A percentile compares a stretch with the other conserved stretches of the same genome.
These are phyloP conservation scores for Mrakia gelida DNA, from an alignment of 768 basidiomycete species.

Conservation along the genomic window DNA sequence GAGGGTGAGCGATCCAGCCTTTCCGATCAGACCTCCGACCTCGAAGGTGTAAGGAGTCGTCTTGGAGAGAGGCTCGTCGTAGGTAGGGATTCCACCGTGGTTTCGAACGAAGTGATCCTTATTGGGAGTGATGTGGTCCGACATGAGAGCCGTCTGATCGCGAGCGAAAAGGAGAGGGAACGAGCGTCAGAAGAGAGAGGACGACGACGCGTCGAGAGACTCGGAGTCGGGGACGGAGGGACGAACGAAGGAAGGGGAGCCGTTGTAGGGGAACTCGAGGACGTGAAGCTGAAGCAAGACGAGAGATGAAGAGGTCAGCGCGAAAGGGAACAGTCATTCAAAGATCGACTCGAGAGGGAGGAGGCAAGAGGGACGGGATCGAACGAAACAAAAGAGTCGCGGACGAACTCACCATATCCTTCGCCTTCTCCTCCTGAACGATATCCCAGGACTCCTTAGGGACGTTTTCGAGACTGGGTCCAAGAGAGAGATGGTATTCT, in stretches of 20 bases:
- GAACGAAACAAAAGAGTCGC: background rate
- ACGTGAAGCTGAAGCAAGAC: conserved; percentile 44
- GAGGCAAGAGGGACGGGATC: background rate
- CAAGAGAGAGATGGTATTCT: conserved; percentile 53
- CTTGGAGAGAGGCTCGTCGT: conserved; percentile 43
- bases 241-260: conserved; percentile 49
- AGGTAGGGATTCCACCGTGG: conserved; percentile 55
- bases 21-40: conserved; percentile 54
- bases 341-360: no score
- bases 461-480: conserved; percentile 34
- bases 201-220: background rate
- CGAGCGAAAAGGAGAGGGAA: background rate
- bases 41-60: conserved; percentile 51
- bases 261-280: conserved; percentile 58
- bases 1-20: conserved; percentile 49
- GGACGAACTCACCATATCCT: conserved; percentile 2
- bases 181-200: background rate
- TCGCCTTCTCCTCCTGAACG: conserved; percentile 52
- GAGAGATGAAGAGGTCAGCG: background rate
- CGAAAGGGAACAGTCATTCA: no score
- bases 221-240: background rate
- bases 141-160: conserved; percentile 47
- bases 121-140: conserved; percentile 47
- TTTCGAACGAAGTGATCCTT: conserved; percentile 50
- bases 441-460: conserved; percentile 53